These are phyloP conservation scores for Cryptococcus wingfieldii DNA, from an alignment of 1,284 basidiomycete species.

Conservation along the genomic window DNA sequence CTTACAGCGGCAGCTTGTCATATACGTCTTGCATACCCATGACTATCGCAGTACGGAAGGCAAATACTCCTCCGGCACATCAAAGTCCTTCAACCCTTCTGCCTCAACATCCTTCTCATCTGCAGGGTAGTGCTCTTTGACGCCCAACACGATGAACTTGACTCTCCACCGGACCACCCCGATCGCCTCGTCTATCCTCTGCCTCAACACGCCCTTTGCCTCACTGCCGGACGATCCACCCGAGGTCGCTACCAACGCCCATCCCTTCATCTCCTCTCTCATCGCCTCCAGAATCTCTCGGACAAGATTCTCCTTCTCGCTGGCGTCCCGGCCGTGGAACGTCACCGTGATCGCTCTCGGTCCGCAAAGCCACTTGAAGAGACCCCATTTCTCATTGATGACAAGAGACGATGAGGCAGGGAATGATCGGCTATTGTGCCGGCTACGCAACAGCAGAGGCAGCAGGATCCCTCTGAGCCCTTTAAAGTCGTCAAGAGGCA, in stretches of 20 bases:
- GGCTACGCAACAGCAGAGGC: slow-evolving; percentile 1
- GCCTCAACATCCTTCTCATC: background rate
- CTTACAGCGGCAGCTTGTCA: too few relatives aligned
- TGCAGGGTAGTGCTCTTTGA: background rate
- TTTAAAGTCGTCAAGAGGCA: slow-evolving; percentile 1
- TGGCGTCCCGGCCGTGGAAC: slow-evolving; percentile 1
- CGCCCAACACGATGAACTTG: slow-evolving; percentile 1
- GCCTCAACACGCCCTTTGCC: background rate
- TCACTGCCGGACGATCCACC: too few relatives aligned
- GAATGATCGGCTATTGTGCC: background rate
- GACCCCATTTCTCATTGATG: background rate
- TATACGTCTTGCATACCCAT: background rate
- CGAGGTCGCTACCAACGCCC: background rate
- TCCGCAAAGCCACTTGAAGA: background rate
- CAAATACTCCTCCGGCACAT: slow-evolving; percentile 3
- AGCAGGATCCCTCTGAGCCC: slow-evolving; percentile 6
- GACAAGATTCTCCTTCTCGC: background rate
- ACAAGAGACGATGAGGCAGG: background rate
- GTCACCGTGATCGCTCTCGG: slow-evolving; percentile 1
- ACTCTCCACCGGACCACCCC: slow-evolving; percentile 1
- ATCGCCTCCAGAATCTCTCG: background rate
- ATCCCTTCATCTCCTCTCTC: background rate
- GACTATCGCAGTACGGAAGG: background rate
- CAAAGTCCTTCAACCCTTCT: slow-evolving; percentile 5
- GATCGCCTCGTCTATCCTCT: background rate